These are phyloP conservation scores for Dryadomyces quercivorus DNA, from an alignment of 2,329 filamentous ascomycete species.

Conservation along the genomic window DNA sequence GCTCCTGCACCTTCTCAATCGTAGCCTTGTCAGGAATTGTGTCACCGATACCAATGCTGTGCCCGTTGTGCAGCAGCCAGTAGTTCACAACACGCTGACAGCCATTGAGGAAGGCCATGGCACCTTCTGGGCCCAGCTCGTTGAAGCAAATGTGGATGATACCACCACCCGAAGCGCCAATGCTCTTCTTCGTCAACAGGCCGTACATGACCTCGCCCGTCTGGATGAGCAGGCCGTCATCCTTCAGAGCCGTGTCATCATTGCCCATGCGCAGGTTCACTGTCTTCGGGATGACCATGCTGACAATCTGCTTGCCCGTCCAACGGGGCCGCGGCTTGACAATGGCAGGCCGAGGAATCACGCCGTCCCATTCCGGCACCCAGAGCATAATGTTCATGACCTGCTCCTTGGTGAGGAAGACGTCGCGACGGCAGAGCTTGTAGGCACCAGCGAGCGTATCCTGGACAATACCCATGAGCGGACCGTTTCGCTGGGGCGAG, in stretches of 20 bases:
- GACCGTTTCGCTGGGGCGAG: slow-evolving; percentile 90
- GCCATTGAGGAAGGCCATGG: slow-evolving; percentile 93
- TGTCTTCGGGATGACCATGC: slow-evolving; percentile 77
- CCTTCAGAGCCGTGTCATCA: slow-evolving; percentile 53
- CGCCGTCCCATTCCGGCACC: slow-evolving; percentile 95
- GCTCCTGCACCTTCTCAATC: slow-evolving; percentile 70
- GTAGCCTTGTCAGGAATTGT: slow-evolving; percentile 84
- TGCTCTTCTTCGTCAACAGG: slow-evolving; percentile 82
- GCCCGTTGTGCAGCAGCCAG: slow-evolving; percentile 91
- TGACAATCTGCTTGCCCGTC: slow-evolving; percentile 97
- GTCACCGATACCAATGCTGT: slow-evolving; percentile 97
- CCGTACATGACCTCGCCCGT: slow-evolving; percentile 85
- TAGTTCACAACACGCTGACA: slow-evolving; percentile 92
- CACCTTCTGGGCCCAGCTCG: slow-evolving; percentile 72
- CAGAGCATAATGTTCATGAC: slow-evolving; percentile 97
- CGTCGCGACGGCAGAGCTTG: slow-evolving; percentile 89
- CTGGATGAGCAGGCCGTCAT: slow-evolving; percentile 72
- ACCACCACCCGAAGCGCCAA: slow-evolving; percentile 81
- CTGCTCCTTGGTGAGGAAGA: slow-evolving; percentile 78
- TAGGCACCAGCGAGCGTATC: slow-evolving; percentile 94
- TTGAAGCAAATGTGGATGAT: slow-evolving; percentile 96
- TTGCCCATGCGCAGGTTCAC: slow-evolving; percentile 64
- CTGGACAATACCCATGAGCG: slow-evolving; percentile 98
- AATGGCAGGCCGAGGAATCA: slow-evolving; percentile 88
- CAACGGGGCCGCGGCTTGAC: slow-evolving; percentile 83